Conservation (phyloP, 768 basidiomycete genomes). For the Peribolospora baueri region DNA sequence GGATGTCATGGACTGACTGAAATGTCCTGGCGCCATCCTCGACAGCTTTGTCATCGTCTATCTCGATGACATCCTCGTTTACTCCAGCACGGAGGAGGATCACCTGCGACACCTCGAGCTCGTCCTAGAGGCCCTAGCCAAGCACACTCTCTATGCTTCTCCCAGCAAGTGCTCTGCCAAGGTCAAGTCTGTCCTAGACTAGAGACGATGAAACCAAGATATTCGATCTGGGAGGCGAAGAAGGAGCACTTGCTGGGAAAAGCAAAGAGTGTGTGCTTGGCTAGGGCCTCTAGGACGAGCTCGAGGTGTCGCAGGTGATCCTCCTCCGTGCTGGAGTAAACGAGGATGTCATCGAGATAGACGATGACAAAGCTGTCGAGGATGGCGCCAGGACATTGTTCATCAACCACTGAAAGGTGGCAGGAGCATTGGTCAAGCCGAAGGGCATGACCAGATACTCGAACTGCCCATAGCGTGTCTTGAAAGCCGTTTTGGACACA, state of each 20-base stretch:
- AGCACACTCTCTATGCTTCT: conserved; percentile 20
- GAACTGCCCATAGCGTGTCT: conserved; percentile 6
- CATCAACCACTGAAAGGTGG: conserved; percentile 6
- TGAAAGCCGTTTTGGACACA: conserved; percentile 9
- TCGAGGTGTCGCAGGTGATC: conserved; percentile 20
- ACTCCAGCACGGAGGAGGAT: conserved; percentile 11
- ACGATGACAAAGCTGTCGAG: conserved; percentile 25
- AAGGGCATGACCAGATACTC: conserved; percentile 7
- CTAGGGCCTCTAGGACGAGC: conserved; percentile 19
- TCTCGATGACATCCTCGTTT: not conserved
- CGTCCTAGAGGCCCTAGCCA: conserved; percentile 19
- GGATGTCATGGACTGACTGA: conserved; percentile 16
- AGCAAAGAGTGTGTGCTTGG: conserved; percentile 18
- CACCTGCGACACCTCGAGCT: conserved; percentile 19
- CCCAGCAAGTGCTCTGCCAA: conserved; percentile 11
- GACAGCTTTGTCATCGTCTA: conserved; percentile 9
- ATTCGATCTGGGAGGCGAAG: conserved; percentile 3
- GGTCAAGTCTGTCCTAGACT: too few relatives aligned
- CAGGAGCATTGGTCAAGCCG: conserved; percentile 10
- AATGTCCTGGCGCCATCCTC: conserved; percentile 20
- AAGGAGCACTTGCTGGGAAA: conserved; percentile 18
- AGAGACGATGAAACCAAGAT: conserved; percentile 23
- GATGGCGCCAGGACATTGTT: conserved; percentile 5
- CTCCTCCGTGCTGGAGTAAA: conserved; percentile 5
- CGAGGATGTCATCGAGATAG: not conserved